phyloP scores from a whole-genome alignment of 108 stramenopile species.

The Pseudonitzschia delicatissima region DNA sequence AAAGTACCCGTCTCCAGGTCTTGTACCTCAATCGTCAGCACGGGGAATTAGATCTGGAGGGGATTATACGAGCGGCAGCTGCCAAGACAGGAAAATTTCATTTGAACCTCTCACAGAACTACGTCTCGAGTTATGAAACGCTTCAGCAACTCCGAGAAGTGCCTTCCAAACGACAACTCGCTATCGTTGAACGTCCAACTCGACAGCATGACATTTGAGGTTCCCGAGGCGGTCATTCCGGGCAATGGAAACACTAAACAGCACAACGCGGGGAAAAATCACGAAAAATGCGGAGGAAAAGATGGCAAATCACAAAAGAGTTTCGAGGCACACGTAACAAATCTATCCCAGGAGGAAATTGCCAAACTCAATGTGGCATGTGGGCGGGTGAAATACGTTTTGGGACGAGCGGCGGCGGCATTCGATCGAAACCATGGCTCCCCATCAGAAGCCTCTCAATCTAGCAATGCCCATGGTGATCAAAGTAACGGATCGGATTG shows the following conservation, averaged over 20 bases:
- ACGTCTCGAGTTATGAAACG: neutral
- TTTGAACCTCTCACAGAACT: conserved; percentile 4
- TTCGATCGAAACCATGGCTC: no score
- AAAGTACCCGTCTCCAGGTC: neutral
- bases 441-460: neutral
- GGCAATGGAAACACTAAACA: neutral
- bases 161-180: neutral
- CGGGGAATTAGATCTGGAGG: neutral
- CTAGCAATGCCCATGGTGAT: neutral
- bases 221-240: conserved; percentile 1
- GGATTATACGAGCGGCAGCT: neutral
- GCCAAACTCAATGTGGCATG: conserved; percentile 5
- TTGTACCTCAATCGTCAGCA: conserved; percentile 5
- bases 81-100: neutral
- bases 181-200: neutral
- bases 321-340: neutral
- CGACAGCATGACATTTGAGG: neutral
- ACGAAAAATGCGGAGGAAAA: neutral
- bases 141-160: neutral
- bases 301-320: neutral
- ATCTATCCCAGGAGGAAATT: neutral
- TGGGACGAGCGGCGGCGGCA: neutral
- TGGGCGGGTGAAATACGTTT: neutral
- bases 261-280: neutral
- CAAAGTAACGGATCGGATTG: neutral